phyloP scores from a whole-genome alignment of 768 basidiomycete species.

The Lentinus tigrinus region DNA sequence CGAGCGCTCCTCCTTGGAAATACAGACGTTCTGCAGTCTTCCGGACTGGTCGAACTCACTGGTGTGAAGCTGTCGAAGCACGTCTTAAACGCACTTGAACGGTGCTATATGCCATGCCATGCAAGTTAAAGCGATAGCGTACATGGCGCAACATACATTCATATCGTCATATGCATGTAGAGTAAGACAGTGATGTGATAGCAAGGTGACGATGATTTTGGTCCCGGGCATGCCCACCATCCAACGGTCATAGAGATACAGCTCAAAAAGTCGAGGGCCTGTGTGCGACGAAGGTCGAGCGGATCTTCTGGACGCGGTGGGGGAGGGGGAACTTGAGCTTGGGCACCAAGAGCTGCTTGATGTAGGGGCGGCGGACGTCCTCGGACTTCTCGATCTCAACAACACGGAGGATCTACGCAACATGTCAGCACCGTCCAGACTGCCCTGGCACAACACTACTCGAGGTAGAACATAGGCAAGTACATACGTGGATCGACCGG shows the following conservation, averaged over 20 bases:
- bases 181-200: slow-evolving; percentile 3
- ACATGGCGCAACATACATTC: slow-evolving; percentile 16
- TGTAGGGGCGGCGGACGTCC: slow-evolving; percentile 94
- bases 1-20: too few species aligned
- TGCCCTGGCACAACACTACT: not conserved
- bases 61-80: too few species aligned
- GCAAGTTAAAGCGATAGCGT: not conserved
- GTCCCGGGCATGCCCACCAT: slow-evolving; percentile 2
- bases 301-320: slow-evolving; percentile 77
- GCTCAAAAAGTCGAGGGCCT: slow-evolving; percentile 72
- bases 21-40: too few species aligned
- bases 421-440: not conserved
- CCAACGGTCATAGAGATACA: not conserved
- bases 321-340: slow-evolving; percentile 97
- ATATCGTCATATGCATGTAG: slow-evolving; percentile 21
- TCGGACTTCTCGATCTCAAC: slow-evolving; percentile 91
- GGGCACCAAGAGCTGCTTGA: slow-evolving; percentile 91
- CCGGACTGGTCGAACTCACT: too few species aligned
- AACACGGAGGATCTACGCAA: slow-evolving; percentile 88
- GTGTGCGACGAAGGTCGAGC: slow-evolving; percentile 77
- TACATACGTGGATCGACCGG: slow-evolving; percentile 91
- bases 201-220: slow-evolving; percentile 13
- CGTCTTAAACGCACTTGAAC: too few species aligned
- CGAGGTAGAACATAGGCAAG: too few species aligned
- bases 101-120: too few species aligned